phyloP scores from a whole-genome alignment of 1,284 basidiomycete species.

The Neonothopanus nambi region DNA sequence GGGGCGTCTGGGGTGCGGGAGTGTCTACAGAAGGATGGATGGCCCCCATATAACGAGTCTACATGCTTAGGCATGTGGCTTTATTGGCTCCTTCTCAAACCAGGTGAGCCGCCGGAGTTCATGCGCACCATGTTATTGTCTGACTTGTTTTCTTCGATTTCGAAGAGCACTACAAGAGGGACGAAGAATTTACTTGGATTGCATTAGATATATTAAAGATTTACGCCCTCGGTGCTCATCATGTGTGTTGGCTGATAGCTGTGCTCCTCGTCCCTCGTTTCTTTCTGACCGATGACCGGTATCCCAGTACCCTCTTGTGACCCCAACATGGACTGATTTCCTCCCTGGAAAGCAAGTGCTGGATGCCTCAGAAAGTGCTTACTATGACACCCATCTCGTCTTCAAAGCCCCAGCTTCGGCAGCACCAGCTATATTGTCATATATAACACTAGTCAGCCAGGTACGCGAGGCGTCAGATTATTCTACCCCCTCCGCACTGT shows the following conservation, averaged over 20 bases:
- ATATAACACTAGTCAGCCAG: conserved; percentile 55
- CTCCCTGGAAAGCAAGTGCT: conserved; percentile 32
- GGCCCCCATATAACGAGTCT: conserved; percentile 56
- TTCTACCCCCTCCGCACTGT: conserved; percentile 38
- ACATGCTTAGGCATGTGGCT: conserved; percentile 70
- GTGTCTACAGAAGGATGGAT: conserved; percentile 39
- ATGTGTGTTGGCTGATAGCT: conserved; percentile 39
- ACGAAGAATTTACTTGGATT: conserved; percentile 40
- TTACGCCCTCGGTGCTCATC: conserved; percentile 66
- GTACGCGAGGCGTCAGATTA: conserved; percentile 32
- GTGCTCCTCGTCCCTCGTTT: conserved; percentile 10
- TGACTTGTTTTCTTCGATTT: background rate
- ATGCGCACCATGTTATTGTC: conserved; percentile 6
- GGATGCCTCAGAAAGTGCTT: conserved; percentile 24
- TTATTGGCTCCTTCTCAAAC: conserved; percentile 67
- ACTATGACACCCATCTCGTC: conserved; percentile 44
- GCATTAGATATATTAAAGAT: conserved; percentile 55
- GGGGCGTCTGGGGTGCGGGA: conserved; percentile 45
- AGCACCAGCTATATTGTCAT: conserved; percentile 69
- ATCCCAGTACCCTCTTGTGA: conserved; percentile 57
- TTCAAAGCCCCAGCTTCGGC: conserved; percentile 59
- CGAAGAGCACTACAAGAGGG: conserved; percentile 49
- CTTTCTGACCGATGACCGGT: background rate
- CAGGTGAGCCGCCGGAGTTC: conserved; percentile 45
- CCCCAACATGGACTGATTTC: conserved; percentile 60